A percentile compares a stretch with the other conserved stretches of the same genome.
Evolutionary conservation across 2,329 filamentous ascomycete species (phyloP).

Genomic region (Diaporthe vaccinii): DNA sequence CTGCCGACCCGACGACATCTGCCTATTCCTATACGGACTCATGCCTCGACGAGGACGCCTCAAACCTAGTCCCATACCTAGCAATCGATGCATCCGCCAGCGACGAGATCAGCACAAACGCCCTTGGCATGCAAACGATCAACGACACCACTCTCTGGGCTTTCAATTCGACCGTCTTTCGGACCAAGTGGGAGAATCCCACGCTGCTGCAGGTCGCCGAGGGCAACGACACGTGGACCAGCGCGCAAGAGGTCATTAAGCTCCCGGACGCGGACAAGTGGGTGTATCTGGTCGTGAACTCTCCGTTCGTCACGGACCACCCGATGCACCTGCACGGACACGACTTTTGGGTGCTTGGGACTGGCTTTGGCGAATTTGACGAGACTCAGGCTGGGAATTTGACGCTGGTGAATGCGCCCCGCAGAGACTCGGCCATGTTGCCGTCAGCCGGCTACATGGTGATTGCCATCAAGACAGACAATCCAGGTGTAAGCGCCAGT

Average conservation of each 20-base stretch:
- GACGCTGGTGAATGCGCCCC: constrained; percentile 58
- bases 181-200: constrained; percentile 61
- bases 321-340: constrained; percentile 60
- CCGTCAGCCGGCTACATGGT: constrained; percentile 60
- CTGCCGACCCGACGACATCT: constrained; percentile 38
- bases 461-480: constrained; percentile 64
- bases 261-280: constrained; percentile 48
- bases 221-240: constrained; percentile 45
- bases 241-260: constrained; percentile 49
- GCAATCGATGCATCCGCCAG: constrained; percentile 49
- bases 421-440: constrained; percentile 62
- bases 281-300: constrained; percentile 52
- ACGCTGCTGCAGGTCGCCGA: constrained; percentile 53
- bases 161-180: constrained; percentile 60
- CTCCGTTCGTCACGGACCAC: constrained; percentile 49
- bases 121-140: constrained; percentile 46
- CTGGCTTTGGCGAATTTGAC: constrained; percentile 47
- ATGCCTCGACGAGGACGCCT: constrained; percentile 53
- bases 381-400: constrained; percentile 46
- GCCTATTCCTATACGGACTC: constrained; percentile 39
- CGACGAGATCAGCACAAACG: constrained; percentile 47
- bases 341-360: constrained; percentile 56
- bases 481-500: constrained; percentile 56
- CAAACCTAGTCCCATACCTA: constrained; percentile 52
- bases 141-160: constrained; percentile 59